These are phyloP conservation scores for Hypoxylon rickii DNA, from an alignment of 495 filamentous ascomycete genomes.

Conservation along the genomic window DNA sequence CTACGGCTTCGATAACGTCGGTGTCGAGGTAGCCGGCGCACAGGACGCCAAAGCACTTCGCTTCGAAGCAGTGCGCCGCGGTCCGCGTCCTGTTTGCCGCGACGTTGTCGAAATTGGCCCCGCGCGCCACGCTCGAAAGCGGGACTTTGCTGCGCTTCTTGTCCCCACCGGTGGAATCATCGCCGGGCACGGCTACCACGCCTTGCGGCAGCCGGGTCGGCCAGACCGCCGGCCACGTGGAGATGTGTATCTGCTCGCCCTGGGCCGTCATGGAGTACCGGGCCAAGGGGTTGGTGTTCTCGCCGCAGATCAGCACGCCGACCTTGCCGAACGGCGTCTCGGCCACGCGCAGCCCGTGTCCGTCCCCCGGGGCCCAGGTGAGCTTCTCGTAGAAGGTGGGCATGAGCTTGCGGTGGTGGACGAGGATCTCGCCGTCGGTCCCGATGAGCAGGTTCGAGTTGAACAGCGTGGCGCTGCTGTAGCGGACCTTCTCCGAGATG, in stretches of 20 bases:
- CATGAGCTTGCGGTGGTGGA: slow-evolving; percentile 46
- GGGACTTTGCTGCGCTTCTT: background rate
- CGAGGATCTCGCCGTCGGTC: slow-evolving; percentile 35
- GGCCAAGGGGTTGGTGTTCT: slow-evolving; percentile 47
- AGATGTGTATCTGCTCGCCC: slow-evolving; percentile 40
- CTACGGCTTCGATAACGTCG: slow-evolving; percentile 29
- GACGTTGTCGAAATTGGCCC: slow-evolving; percentile 47
- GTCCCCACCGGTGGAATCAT: slow-evolving; percentile 2
- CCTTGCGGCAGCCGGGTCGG: slow-evolving; percentile 40
- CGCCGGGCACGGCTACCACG: slow-evolving; percentile 16
- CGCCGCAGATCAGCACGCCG: slow-evolving; percentile 44
- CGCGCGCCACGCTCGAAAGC: slow-evolving; percentile 1
- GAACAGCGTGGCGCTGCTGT: slow-evolving; percentile 41
- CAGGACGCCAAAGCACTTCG: slow-evolving; percentile 50
- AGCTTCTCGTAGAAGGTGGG: slow-evolving; percentile 48
- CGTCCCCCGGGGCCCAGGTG: slow-evolving; percentile 44
- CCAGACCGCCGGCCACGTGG: slow-evolving; percentile 42
- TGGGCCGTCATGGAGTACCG: slow-evolving; percentile 37
- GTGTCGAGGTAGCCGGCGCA: slow-evolving; percentile 40
- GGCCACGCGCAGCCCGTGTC: slow-evolving; percentile 37
- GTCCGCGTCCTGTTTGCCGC: slow-evolving; percentile 45
- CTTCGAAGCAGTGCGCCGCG: slow-evolving; percentile 52
- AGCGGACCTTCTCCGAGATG: slow-evolving; percentile 39
- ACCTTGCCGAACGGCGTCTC: slow-evolving; percentile 35
- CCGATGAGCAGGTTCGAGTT: slow-evolving; percentile 46